Evolutionary conservation across 2,329 filamentous ascomycete species (phyloP), one percentile per base, ranked within the genome.

Genomic region (Aureobasidium sp.): DNA sequence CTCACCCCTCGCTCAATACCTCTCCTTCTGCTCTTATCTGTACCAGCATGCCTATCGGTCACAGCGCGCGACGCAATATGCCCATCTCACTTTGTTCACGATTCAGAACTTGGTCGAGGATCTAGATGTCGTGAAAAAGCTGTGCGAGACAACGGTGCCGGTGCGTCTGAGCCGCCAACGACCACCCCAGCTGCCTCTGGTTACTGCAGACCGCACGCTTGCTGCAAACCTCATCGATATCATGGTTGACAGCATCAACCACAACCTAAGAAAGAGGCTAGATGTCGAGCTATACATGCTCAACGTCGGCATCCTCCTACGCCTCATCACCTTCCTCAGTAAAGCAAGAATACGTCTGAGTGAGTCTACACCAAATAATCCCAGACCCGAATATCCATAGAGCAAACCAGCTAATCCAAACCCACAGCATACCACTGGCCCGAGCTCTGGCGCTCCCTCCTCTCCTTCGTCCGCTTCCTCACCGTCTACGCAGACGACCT

Each of bases 11-110:
- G 84, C 87, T 49, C 86, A 84, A 66, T 95, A 93, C 69, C 77
- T 97, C 29, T 97, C 93, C 0, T 79, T 96, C 45, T 89, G 89
- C 3, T 97, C 93, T 2, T 99, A 99, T 73, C 81, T 97, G 33
- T 83, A 95, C 51, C 92, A 96, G 67, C 93, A 99, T 74, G 92
- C 94, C 1, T 88, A 96, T 73, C 84, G 94, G 21, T 95, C 90
- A 3, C 73, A 80, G 31, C 83, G 94, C 64, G 84, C 89, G 13
- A 84, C 89, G 0, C 81, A 89, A 63, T 99, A 99, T 73, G 86
- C 90, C 2, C 87, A 95, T 67, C 80, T 96, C 25, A 92, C 87
- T 67, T 81, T 97, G 17, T 88, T 95, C 76, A 87, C 91, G 10
- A 78, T 97, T 61, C 88, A 92, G 23, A 84, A 96, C 23, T 77